Conservation (phyloP, 1,139 yeast species). For the Lodderomyces oxycetoniae region DNA sequence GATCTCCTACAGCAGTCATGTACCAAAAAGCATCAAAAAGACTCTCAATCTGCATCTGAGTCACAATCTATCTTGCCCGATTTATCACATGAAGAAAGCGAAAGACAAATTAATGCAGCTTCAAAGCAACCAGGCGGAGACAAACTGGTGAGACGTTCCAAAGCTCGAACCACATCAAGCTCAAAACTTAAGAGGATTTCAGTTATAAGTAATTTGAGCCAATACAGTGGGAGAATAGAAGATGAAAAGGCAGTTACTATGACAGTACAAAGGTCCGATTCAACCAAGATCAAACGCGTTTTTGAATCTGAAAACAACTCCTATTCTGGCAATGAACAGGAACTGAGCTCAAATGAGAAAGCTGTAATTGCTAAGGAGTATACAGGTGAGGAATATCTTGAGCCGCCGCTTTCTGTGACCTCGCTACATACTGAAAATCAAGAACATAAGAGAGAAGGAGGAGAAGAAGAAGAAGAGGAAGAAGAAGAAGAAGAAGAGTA, state of each 20-base stretch:
- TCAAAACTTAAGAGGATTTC: slow-evolving; percentile 18
- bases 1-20: no score
- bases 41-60: no score
- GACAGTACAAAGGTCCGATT: slow-evolving; percentile 15
- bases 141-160: no score
- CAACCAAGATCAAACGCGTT: slow-evolving; percentile 6
- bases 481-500: neutral
- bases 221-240: slow-evolving; percentile 24
- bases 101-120: no score
- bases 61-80: no score
- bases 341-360: neutral
- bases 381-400: neutral
- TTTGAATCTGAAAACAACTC: neutral
- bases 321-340: slow-evolving; percentile 4
- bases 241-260: slow-evolving; percentile 24
- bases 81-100: no score
- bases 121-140: no score
- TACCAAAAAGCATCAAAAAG: no score
- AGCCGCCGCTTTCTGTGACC: neutral
- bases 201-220: slow-evolving; percentile 25
- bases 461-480: neutral
- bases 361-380: neutral
- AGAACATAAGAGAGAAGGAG: no score
- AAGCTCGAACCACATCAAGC: no score
- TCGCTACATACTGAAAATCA: no score